Conservation (phyloP, 257 asterid genomes). For the Prunella vulgaris region DNA sequence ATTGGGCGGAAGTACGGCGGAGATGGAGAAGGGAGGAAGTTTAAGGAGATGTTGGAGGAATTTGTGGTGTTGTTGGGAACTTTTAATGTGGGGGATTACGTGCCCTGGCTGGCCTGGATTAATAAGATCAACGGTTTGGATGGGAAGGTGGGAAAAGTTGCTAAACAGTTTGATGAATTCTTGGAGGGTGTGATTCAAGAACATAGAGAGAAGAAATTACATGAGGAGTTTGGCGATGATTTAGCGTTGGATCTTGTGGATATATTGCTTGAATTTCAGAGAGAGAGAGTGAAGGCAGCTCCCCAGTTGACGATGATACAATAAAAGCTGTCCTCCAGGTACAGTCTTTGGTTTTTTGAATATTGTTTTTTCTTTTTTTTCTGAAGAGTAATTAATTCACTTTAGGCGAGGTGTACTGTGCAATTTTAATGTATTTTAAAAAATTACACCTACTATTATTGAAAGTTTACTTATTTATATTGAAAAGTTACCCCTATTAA, state of each 20-base stretch:
- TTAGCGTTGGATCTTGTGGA: slow-evolving; percentile 36
- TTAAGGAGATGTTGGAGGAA: neutral
- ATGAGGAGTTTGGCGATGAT: neutral
- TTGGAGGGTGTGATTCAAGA: too few relatives aligned
- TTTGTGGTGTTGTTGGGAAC: slow-evolving; percentile 15
- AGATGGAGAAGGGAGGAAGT: neutral
- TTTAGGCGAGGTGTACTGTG: too few relatives aligned
- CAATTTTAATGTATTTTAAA: too few relatives aligned
- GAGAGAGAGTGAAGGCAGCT: neutral
- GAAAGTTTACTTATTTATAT: too few relatives aligned
- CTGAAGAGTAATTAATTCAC: too few relatives aligned
- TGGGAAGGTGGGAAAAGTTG: slow-evolving; percentile 23
- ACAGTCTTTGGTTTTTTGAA: neutral
- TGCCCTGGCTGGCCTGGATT: too few relatives aligned
- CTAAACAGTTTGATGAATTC: slow-evolving; percentile 32
- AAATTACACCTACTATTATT: too few relatives aligned
- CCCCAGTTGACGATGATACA: slow-evolving; percentile 8
- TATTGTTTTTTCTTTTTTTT: too few relatives aligned
- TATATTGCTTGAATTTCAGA: too few relatives aligned
- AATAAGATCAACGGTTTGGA: slow-evolving; percentile 29
- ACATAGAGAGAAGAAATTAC: neutral
- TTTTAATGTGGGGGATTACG: slow-evolving; percentile 22
- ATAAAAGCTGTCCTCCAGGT: slow-evolving; percentile 43
- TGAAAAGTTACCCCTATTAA: too few relatives aligned
- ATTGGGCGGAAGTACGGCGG: slow-evolving; percentile 25